phyloP scores from a whole-genome alignment of 2,329 filamentous ascomycete species.

The Diaporthe capsici region DNA sequence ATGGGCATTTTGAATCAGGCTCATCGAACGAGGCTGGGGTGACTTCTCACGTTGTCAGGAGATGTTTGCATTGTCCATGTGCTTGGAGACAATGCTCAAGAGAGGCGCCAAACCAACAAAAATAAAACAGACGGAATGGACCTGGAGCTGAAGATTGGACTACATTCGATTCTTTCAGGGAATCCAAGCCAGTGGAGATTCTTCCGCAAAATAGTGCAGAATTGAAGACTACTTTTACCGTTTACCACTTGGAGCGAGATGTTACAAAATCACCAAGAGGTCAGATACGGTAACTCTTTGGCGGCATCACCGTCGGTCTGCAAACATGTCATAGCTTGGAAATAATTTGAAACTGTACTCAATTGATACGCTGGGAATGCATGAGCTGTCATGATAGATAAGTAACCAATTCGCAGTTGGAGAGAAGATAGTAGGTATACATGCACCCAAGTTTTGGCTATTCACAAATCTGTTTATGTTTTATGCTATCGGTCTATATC shows the following conservation, averaged over 20 bases:
- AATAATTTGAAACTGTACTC: not conserved
- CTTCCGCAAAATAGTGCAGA: not conserved
- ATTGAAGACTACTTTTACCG: not conserved
- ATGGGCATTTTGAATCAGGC: not conserved
- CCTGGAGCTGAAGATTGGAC: not conserved
- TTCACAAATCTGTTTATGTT: not conserved
- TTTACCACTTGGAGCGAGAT: not conserved
- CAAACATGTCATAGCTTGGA: not conserved
- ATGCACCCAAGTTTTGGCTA: not conserved
- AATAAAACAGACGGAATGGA: not conserved
- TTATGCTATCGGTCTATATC: too few relatives aligned
- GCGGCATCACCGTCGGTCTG: not conserved
- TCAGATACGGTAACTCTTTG: not conserved
- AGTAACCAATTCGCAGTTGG: not conserved
- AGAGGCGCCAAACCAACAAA: not conserved
- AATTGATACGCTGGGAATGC: not conserved
- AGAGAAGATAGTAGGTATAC: not conserved
- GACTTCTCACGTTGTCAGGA: not conserved
- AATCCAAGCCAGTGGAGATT: too few relatives aligned
- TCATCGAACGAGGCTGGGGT: not conserved
- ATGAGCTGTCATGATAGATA: not conserved
- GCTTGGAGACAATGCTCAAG: not conserved
- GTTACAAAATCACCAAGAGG: not conserved
- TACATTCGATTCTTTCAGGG: not conserved
- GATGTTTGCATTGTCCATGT: not conserved